phyloP scores from a whole-genome alignment of 495 filamentous ascomycete genomes.

The Penicillium cinerascens region DNA sequence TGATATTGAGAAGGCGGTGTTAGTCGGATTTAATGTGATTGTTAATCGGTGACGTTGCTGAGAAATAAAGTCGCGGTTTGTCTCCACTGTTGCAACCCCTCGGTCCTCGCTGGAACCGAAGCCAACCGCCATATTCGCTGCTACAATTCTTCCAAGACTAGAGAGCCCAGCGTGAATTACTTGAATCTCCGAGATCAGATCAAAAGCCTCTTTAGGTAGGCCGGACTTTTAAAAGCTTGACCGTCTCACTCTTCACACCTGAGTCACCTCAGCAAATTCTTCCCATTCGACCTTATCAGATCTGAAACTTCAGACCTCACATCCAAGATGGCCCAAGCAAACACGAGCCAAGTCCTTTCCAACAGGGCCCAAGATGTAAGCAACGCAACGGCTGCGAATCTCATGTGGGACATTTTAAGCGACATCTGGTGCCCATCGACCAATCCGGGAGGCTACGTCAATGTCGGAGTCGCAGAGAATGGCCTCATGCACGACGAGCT shows the following conservation, averaged over 20 bases:
- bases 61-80: neutral
- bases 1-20: neutral
- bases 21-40: neutral
- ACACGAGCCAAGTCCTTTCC: slow-evolving; percentile 7
- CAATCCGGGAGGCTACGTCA: slow-evolving; percentile 36
- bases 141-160: neutral
- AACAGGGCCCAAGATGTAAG: slow-evolving; percentile 18
- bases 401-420: slow-evolving; percentile 27
- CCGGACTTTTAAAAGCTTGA: neutral
- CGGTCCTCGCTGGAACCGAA: neutral
- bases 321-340: slow-evolving; percentile 6
- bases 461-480: slow-evolving; percentile 42
- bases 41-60: neutral
- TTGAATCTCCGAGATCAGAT: neutral
- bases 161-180: neutral
- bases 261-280: neutral
- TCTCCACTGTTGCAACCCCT: neutral
- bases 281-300: neutral
- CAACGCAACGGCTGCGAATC: slow-evolving; percentile 6
- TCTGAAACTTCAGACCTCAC: neutral
- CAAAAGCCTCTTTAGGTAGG: neutral
- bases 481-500: slow-evolving; percentile 37
- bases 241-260: neutral
- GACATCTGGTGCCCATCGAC: slow-evolving; percentile 21
- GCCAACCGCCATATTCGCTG: neutral